Conservation (phyloP, 2,329 filamentous ascomycete species). For the Camillea tinctor region DNA sequence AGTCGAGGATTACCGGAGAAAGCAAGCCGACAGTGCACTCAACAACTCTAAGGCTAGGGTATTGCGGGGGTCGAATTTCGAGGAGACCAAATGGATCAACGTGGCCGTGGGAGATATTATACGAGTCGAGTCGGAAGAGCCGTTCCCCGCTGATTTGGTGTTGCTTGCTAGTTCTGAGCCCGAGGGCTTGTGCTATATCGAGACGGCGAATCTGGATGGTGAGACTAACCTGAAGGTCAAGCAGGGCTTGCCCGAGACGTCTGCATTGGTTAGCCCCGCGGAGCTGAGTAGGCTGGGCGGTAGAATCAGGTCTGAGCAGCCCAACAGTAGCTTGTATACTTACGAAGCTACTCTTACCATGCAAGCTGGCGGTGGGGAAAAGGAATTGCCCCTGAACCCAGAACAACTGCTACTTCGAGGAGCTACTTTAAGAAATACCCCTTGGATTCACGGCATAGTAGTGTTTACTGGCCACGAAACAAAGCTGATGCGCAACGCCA, state of each 20-base stretch:
- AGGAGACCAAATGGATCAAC: constrained; percentile 90
- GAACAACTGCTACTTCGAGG: constrained; percentile 92
- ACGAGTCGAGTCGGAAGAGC: constrained; percentile 88
- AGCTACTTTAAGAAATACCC: constrained; percentile 91
- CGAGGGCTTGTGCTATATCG: constrained; percentile 96
- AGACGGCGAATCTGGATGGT: constrained; percentile 95
- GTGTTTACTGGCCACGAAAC: constrained; percentile 98
- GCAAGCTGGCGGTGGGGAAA: constrained; percentile 86
- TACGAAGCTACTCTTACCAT: constrained; percentile 96
- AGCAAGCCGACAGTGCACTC: constrained; percentile 78
- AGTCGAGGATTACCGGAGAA: constrained; percentile 89
- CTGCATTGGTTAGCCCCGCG: constrained; percentile 77
- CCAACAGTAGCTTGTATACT: constrained; percentile 96
- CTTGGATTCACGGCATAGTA: constrained; percentile 94
- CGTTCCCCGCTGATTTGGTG: constrained; percentile 92
- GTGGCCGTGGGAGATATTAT: constrained; percentile 90
- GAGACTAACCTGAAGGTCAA: constrained; percentile 99
- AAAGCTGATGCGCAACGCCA: constrained; percentile 98
- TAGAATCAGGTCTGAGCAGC: constrained; percentile 88
- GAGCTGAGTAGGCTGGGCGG: constrained; percentile 86
- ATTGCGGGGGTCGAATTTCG: constrained; percentile 78
- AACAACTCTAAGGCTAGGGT: constrained; percentile 86
- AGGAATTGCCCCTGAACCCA: constrained; percentile 83
- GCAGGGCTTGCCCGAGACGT: constrained; percentile 91
- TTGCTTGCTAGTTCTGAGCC: constrained; percentile 93